Percentiles rank a stretch among this genome's conserved stretches.
Evolutionary conservation across 2,329 filamentous ascomycete species (phyloP).

Genomic region (Chlorencoelia australis): DNA sequence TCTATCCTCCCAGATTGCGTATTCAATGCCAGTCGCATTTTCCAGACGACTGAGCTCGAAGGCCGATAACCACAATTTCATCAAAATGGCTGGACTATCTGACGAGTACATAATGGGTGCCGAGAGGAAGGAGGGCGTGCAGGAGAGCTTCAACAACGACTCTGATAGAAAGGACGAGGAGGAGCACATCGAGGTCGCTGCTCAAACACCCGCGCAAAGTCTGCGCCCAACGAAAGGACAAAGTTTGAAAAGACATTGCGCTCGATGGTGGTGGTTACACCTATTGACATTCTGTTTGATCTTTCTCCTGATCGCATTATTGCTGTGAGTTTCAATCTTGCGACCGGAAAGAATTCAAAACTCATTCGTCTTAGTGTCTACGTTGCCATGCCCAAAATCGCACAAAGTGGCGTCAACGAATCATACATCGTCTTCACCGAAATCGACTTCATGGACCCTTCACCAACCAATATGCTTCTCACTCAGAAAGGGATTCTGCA

Average conservation of each 20-base stretch:
- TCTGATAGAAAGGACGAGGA: conserved; percentile 4
- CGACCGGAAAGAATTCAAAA: neutral
- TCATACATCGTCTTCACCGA: conserved; percentile 39
- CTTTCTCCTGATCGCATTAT: conserved; percentile 43
- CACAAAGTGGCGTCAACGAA: conserved; percentile 42
- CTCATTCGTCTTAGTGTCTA: conserved; percentile 34
- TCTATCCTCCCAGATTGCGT: too few species aligned
- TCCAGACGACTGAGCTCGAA: too few species aligned
- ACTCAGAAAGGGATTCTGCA: conserved; percentile 37
- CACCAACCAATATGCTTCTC: conserved; percentile 37
- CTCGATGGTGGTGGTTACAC: conserved; percentile 43
- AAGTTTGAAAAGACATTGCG: conserved; percentile 24
- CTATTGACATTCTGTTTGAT: conserved; percentile 39
- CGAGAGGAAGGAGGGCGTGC: neutral
- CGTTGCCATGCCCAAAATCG: conserved; percentile 48
- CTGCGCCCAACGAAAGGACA: conserved; percentile 12
- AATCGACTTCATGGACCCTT: conserved; percentile 41
- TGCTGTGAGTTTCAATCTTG: conserved; percentile 38
- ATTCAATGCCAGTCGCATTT: too few species aligned
- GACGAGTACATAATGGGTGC: too few species aligned
- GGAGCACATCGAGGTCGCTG: conserved; percentile 1
- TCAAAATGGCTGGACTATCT: too few species aligned
- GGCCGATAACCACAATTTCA: too few species aligned
- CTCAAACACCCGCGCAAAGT: neutral
- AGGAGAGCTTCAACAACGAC: conserved; percentile 2